Conservation (phyloP, 352 stramenopile genomes). For the Phytophthora cryptogea region DNA sequence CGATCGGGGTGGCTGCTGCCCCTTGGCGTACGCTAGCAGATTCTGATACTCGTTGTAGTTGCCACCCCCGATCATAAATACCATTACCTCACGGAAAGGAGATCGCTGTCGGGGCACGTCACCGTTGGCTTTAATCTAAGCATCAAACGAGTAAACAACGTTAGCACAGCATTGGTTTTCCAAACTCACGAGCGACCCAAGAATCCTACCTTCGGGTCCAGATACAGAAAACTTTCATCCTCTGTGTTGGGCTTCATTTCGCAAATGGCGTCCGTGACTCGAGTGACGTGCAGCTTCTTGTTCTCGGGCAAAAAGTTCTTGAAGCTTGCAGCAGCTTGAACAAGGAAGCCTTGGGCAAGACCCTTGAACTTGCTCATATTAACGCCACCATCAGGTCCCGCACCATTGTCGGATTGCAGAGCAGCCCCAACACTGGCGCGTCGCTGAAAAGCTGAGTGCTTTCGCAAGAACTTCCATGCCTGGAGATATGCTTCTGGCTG, state of each 20-base stretch:
- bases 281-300: slow-evolving; percentile 87
- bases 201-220: slow-evolving; percentile 79
- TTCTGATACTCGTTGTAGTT: slow-evolving; percentile 92
- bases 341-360: slow-evolving; percentile 78
- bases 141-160: not conserved
- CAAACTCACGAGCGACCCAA: not conserved
- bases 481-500: slow-evolving; percentile 48
- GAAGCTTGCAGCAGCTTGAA: slow-evolving; percentile 80
- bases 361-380: slow-evolving; percentile 89
- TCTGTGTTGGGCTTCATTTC: slow-evolving; percentile 82
- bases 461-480: slow-evolving; percentile 83
- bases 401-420: slow-evolving; percentile 39
- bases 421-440: slow-evolving; percentile 66
- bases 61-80: slow-evolving; percentile 89
- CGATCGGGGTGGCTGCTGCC: slow-evolving; percentile 60
- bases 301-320: slow-evolving; percentile 89
- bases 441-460: slow-evolving; percentile 83
- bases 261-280: slow-evolving; percentile 83
- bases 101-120: slow-evolving; percentile 76
- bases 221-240: slow-evolving; percentile 83
- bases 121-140: slow-evolving; percentile 71
- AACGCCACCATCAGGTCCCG: slow-evolving; percentile 39
- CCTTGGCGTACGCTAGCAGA: slow-evolving; percentile 81
- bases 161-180: not conserved
- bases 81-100: slow-evolving; percentile 81